A percentile compares a stretch with the other conserved stretches of the same genome.
Evolutionary conservation across 163 green algal species (phyloP).

Genomic region (Prototheca wickerhamii): DNA sequence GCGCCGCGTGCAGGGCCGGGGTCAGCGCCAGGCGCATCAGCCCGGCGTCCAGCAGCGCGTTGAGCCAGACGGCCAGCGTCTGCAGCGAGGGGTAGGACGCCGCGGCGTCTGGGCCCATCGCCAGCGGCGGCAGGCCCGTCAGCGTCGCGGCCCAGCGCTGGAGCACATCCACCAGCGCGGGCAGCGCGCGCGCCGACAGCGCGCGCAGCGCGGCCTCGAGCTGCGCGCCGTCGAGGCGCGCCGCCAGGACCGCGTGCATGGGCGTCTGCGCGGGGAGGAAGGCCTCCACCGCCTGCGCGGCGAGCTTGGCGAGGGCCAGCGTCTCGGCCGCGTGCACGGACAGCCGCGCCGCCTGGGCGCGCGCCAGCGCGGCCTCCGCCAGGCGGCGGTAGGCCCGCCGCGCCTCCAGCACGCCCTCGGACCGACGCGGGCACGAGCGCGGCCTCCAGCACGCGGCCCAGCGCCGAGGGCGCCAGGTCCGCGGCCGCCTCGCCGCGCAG

Average conservation of each 20-base stretch:
- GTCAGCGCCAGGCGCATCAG: background rate
- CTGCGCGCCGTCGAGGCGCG: background rate
- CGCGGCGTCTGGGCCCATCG: too few species aligned
- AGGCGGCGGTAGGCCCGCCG: too few species aligned
- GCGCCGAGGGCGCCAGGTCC: constrained; percentile 7
- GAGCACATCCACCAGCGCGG: constrained; percentile 27
- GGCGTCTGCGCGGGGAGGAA: constrained; percentile 3
- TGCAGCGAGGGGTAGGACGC: too few species aligned
- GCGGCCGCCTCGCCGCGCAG: constrained; percentile 5
- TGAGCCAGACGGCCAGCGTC: background rate
- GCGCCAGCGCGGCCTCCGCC: too few species aligned
- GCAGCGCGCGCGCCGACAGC: background rate
- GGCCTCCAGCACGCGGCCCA: constrained; percentile 6
- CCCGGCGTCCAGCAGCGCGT: background rate
- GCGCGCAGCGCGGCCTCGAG: constrained; percentile 13
- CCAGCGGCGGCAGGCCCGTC: background rate
- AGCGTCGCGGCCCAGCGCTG: constrained; percentile 4
- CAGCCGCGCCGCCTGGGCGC: too few species aligned
- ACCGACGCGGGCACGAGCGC: background rate
- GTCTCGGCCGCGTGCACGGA: background rate
- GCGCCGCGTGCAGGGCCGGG: background rate
- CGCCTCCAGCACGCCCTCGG: background rate
- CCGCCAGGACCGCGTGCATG: constrained; percentile 24
- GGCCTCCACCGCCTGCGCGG: background rate
- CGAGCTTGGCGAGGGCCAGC: background rate